Evolutionary conservation across 2,329 filamentous ascomycete genomes (phyloP).

Genomic region (Coleophoma cylindrospora): DNA sequence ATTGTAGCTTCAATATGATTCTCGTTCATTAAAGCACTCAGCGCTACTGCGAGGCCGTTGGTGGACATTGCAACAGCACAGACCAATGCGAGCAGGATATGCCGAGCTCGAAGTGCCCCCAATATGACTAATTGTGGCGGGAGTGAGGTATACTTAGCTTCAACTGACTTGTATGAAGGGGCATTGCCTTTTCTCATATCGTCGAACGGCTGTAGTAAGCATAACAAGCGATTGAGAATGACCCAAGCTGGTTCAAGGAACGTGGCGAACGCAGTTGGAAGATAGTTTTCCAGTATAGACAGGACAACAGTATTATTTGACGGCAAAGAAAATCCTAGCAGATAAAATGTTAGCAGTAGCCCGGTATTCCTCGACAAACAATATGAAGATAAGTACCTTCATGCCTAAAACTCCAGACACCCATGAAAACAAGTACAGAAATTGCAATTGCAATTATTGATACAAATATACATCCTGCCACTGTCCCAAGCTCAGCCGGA

Average conservation of each 20-base stretch:
- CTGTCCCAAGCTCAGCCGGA: conserved; percentile 10
- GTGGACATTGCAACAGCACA: conserved; percentile 43
- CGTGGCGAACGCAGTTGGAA: conserved; percentile 49
- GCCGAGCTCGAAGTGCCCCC: conserved; percentile 36
- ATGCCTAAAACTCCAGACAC: conserved; percentile 3
- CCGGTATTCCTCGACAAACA: background rate
- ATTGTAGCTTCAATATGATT: background rate
- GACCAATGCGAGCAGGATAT: conserved; percentile 40
- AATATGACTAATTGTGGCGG: conserved; percentile 47
- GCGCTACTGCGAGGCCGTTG: conserved; percentile 47
- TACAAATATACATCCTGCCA: conserved; percentile 9
- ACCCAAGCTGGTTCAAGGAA: conserved; percentile 53
- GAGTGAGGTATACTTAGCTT: conserved; percentile 44
- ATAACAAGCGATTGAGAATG: conserved; percentile 46
- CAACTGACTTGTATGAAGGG: conserved; percentile 30
- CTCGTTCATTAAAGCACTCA: conserved; percentile 46
- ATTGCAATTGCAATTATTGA: conserved; percentile 3
- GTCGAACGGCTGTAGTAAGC: conserved; percentile 48
- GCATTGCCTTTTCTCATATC: conserved; percentile 38
- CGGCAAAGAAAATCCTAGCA: conserved; percentile 11
- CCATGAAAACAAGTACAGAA: conserved; percentile 6
- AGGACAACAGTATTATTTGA: conserved; percentile 19
- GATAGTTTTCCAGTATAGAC: conserved; percentile 39
- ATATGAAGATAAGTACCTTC: conserved; percentile 7
- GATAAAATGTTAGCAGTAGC: background rate